Percentiles rank a stretch among this genome's conserved stretches.
These are phyloP conservation scores for Stygiomarasmius scandens DNA, from an alignment of 1,284 basidiomycete genomes.

Conservation along the genomic window DNA sequence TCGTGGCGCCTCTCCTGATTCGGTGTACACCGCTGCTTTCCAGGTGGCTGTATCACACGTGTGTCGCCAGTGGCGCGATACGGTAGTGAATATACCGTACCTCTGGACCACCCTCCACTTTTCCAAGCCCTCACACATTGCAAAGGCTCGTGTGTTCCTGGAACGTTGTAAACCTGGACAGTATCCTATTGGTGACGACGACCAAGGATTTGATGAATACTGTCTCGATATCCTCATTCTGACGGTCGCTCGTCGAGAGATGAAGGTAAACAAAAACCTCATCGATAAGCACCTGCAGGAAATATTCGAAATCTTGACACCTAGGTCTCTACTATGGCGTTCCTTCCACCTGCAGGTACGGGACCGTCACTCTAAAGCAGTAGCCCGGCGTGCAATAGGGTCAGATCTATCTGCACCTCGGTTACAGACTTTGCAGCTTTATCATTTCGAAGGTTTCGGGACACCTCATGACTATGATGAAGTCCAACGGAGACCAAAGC, in stretches of 20 bases:
- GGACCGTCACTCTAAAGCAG: conserved; percentile 55
- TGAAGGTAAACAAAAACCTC: conserved; percentile 25
- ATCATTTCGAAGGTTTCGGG: conserved; percentile 61
- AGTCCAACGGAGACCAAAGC: conserved; percentile 51
- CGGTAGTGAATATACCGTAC: conserved; percentile 49
- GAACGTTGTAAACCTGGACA: conserved; percentile 32
- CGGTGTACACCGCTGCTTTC: conserved; percentile 35
- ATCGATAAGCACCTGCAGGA: conserved; percentile 45
- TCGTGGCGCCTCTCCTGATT: too few relatives aligned
- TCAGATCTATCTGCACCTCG: conserved; percentile 45
- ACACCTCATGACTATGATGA: conserved; percentile 49
- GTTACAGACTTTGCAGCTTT: conserved; percentile 61
- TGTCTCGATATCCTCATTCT: conserved; percentile 59
- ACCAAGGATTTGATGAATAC: conserved; percentile 22
- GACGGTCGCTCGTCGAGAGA: conserved; percentile 48
- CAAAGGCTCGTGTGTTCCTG: conserved; percentile 50
- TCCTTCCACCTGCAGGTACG: conserved; percentile 61
- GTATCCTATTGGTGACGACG: conserved; percentile 17
- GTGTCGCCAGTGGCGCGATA: conserved; percentile 53
- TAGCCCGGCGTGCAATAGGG: conserved; percentile 49
- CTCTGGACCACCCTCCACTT: conserved; percentile 60
- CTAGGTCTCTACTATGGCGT: conserved; percentile 54
- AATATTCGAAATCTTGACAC: conserved; percentile 50
- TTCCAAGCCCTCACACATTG: conserved; percentile 48
- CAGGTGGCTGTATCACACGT: conserved; percentile 58